phyloP scores from a whole-genome alignment of 2,329 filamentous ascomycete genomes.

The Trichoderma sp. region DNA sequence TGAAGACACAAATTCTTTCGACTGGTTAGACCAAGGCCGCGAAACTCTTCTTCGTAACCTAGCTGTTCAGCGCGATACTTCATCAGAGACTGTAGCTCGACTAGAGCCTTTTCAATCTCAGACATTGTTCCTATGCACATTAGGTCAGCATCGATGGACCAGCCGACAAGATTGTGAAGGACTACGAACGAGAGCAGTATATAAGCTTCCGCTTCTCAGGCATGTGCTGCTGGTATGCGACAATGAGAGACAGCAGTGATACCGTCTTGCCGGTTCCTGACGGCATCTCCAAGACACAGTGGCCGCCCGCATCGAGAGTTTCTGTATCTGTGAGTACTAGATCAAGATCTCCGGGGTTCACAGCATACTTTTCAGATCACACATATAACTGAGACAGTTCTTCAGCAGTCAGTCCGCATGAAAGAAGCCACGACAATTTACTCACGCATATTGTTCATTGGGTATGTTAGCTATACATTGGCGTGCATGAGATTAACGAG shows the following conservation, averaged over 20 bases:
- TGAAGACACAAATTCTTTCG: conserved; percentile 97
- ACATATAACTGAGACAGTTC: conserved; percentile 49
- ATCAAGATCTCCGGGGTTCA: not conserved
- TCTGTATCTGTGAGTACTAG: conserved; percentile 33
- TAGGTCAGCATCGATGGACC: not conserved
- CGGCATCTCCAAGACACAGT: conserved; percentile 98
- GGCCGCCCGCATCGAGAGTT: conserved; percentile 89
- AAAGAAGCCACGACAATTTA: conserved; percentile 8
- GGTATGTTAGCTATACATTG: conserved; percentile 1
- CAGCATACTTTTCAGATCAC: conserved; percentile 51
- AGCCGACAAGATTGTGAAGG: not conserved
- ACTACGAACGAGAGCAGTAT: conserved; percentile 78
- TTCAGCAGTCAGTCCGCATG: not conserved
- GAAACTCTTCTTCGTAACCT: conserved; percentile 88
- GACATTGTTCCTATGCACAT: conserved; percentile 76
- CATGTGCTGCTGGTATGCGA: conserved; percentile 93
- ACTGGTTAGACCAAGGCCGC: conserved; percentile 87
- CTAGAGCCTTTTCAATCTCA: conserved; percentile 95
- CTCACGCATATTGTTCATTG: conserved; percentile 55
- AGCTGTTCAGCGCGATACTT: conserved; percentile 87
- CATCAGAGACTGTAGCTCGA: conserved; percentile 89
- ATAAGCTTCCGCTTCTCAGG: conserved; percentile 94
- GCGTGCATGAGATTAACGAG: not conserved
- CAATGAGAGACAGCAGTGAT: conserved; percentile 88
- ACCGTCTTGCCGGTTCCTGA: conserved; percentile 98